phyloP scores from a whole-genome alignment of 2,329 filamentous ascomycete species.

The Verticillium longisporum region DNA sequence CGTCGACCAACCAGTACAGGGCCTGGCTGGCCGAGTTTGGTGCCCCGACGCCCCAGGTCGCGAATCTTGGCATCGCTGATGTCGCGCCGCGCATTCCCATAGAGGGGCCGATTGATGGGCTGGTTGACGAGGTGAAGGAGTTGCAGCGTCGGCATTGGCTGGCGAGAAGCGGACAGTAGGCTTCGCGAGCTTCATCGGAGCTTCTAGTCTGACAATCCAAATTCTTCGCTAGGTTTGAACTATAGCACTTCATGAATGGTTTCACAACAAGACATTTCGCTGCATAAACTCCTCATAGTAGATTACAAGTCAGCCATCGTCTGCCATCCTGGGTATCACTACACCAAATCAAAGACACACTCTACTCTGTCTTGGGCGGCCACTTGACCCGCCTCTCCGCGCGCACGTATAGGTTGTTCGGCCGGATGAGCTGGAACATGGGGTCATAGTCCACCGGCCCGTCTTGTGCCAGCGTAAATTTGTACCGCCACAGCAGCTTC shows the following conservation, averaged over 20 bases:
- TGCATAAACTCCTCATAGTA: too few relatives aligned
- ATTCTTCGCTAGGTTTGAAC: neutral
- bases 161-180: neutral
- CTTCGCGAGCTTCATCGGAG: too few relatives aligned
- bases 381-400: constrained; percentile 42
- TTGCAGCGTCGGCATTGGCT: constrained; percentile 13
- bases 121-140: constrained; percentile 20
- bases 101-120: constrained; percentile 20
- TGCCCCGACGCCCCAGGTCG: constrained; percentile 11
- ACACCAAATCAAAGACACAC: neutral
- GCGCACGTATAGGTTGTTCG: constrained; percentile 45
- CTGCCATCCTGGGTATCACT: neutral
- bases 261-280: neutral
- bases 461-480: constrained; percentile 43
- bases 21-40: constrained; percentile 22
- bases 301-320: neutral
- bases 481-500: constrained; percentile 53
- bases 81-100: constrained; percentile 20
- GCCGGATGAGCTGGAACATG: constrained; percentile 50
- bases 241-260: too few relatives aligned
- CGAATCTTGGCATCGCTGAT: constrained; percentile 18
- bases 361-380: constrained; percentile 24
- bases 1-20: constrained; percentile 20
- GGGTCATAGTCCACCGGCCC: constrained; percentile 51
- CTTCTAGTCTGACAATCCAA: neutral